These are phyloP conservation scores for Cairneyella variabilis DNA, from an alignment of 495 filamentous ascomycete species.

Conservation along the genomic window DNA sequence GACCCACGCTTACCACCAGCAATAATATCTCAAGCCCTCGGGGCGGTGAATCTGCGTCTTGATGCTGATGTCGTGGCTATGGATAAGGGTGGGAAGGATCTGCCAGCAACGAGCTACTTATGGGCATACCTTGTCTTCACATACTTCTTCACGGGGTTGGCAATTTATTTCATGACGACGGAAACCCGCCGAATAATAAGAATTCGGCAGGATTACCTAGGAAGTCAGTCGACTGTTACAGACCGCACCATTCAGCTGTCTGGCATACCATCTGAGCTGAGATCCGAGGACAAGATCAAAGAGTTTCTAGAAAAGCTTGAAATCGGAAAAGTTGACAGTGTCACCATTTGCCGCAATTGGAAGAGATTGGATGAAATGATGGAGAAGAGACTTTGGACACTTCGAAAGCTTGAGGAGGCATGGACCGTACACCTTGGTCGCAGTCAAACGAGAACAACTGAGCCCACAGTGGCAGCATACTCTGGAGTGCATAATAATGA, in stretches of 20 bases:
- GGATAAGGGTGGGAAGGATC: constrained; percentile 27
- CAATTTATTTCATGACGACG: constrained; percentile 74
- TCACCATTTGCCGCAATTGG: constrained; percentile 88
- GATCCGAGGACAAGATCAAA: constrained; percentile 79
- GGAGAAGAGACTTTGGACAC: constrained; percentile 55
- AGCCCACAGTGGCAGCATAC: constrained; percentile 41
- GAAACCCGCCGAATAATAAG: constrained; percentile 82
- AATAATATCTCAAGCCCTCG: not conserved
- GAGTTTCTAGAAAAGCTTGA: constrained; percentile 81
- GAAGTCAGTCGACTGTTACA: constrained; percentile 87
- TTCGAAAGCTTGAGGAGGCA: constrained; percentile 77
- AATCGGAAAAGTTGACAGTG: constrained; percentile 89
- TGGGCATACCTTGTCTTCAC: constrained; percentile 92
- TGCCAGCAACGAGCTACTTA: constrained; percentile 53
- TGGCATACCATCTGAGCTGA: constrained; percentile 76
- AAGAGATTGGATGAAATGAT: constrained; percentile 73
- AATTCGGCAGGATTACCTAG: constrained; percentile 85
- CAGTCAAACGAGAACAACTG: constrained; percentile 42
- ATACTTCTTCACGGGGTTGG: constrained; percentile 81
- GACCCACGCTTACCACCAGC: constrained; percentile 2
- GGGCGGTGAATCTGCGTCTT: constrained; percentile 10
- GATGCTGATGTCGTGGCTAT: constrained; percentile 6
- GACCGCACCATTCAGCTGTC: constrained; percentile 91
- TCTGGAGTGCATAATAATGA: constrained; percentile 31
- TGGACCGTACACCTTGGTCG: constrained; percentile 53